Base-by-base conservation (phyloP, 257 asterid genomes). In the Capsicum chinense region DNA sequence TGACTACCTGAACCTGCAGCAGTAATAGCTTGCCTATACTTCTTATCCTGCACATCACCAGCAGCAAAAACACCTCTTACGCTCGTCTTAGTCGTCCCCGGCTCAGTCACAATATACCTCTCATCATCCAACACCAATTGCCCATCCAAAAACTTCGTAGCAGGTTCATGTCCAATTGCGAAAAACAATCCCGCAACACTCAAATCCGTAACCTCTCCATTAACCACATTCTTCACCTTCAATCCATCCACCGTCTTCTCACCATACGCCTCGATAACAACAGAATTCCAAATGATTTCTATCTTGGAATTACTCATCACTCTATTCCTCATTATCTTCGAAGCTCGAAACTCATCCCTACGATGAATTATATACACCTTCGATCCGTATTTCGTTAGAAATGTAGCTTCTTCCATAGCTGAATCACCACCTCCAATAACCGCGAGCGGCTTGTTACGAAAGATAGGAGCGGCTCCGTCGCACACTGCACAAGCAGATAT, bases 401-500 rank as follows among this genome's bases (percentile, higher is more conserved):
- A 95, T 21, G 88, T 94, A 16, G 99, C 98, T 83, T 95, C 98
- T 86, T 95, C 99, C 98, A 94, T 95, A 0, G 99, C 98, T 1
- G 99, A 94, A 90, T 95, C 98, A 3, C 99, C 99, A 2, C 99
- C 99, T 2, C 99, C 99, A 3, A 95, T 92, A 35, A 95, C 99
- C 15, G 97, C 98, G 0, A 95, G 91, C 3, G 93, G 93, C 79
- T 94, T 94, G 87, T 94, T 87, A 35, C 97, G 92, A 54, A 95
- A 95, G 58, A 91, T 88, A 7, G 99, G 99, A 11, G 97, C 97
- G 0, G 98, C 97, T 0, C 98, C 99, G n/a, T 95, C 99, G 39
- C 98, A 95, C 26, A 94, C 96, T 1, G 99, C 99, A 15, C 99
- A 95, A 39, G 98, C 97, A 1, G 98, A 93, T 63, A 95, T 92